Evolutionary conservation across 352 stramenopile genomes (phyloP), one percentile per base, ranked within the genome.

Genomic region (Proteromonas lacertae): DNA sequence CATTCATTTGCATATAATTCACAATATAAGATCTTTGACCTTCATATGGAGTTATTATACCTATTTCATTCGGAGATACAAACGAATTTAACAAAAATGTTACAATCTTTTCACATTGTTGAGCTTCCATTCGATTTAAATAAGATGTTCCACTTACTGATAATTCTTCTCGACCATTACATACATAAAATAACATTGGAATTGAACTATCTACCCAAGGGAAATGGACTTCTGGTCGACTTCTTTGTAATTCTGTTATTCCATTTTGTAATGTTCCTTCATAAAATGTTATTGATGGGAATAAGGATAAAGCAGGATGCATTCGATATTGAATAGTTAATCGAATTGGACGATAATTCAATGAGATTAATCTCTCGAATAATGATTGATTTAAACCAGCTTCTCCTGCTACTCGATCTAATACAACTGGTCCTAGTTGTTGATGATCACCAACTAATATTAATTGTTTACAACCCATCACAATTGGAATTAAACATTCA

Each of bases 241-340:
- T 21, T 2, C 87, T 72, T 44, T 99, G 81, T 32, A 60, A 70
- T 25, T 88, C 78, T 1, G 69, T 79, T 1, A 97, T 77, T 29
- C 86, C 87, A 47, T 99, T 97, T 52, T 95, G 77, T 30, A 99
- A 56, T 42, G 80, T 82, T 33, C 87, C 87, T 50, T 96, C 86
- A 48, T 99, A 99, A 46, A 99, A 99, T 47, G 78, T 88, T 45
- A 96, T 94, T 7, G 78, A 95, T 3, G 83, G 83, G 45, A 96
- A 99, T 53, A 95, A 83, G 0, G 77, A 93, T 32, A 99, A 54
- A 39, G 71, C 86, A 13, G 87, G 87, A 43, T 99, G 87, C 83
- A 96, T 96, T 24, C 87, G 76, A 57, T 99, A 99, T 54, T 99
- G 87, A 4, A 97, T 80, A 67, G 76, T 56, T 10, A 99, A 66